These are phyloP conservation scores for Colletotrichum limetticola DNA, from an alignment of 2,329 filamentous ascomycete species.

Conservation along the genomic window DNA sequence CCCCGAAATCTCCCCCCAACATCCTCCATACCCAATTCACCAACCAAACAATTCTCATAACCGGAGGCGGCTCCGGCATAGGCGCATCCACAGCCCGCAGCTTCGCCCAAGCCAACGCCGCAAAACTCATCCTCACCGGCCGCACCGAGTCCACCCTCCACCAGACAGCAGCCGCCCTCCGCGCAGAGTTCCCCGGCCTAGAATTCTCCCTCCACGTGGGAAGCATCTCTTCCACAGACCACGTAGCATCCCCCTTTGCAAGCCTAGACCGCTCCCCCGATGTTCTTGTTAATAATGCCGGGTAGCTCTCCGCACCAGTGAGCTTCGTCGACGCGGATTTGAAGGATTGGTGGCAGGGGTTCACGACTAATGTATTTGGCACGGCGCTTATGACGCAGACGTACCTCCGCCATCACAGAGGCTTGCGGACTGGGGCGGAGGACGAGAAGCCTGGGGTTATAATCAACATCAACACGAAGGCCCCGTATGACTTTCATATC, in stretches of 20 bases:
- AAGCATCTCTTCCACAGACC: background rate
- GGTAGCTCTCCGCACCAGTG: slow-evolving; percentile 2
- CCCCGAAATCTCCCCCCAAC: background rate
- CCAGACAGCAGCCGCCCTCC: background rate
- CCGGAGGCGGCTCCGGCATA: background rate
- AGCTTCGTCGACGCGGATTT: slow-evolving; percentile 7
- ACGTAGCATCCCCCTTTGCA: slow-evolving; percentile 5
- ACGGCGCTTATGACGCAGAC: slow-evolving; percentile 7
- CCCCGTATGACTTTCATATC: slow-evolving; percentile 3
- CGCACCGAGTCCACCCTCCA: slow-evolving; percentile 44
- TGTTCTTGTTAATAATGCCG: slow-evolving; percentile 8
- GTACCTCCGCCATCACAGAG: slow-evolving; percentile 12
- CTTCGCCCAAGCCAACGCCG: slow-evolving; percentile 55
- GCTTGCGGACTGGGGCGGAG: background rate
- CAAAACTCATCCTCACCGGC: slow-evolving; percentile 50
- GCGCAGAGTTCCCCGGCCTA: background rate
- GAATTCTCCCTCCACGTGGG: background rate
- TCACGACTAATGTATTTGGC: slow-evolving; percentile 16
- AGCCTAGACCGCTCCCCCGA: background rate
- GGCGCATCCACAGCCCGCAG: slow-evolving; percentile 72
- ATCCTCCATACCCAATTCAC: background rate
- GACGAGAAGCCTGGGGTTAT: background rate
- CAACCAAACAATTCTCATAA: background rate
- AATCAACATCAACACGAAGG: slow-evolving; percentile 22
- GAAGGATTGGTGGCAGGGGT: slow-evolving; percentile 21